Percentiles rank a stretch among this genome's conserved stretches.
These are phyloP conservation scores for Aspergillus sp. DNA, from an alignment of 2,329 filamentous ascomycete species.

Conservation along the genomic window DNA sequence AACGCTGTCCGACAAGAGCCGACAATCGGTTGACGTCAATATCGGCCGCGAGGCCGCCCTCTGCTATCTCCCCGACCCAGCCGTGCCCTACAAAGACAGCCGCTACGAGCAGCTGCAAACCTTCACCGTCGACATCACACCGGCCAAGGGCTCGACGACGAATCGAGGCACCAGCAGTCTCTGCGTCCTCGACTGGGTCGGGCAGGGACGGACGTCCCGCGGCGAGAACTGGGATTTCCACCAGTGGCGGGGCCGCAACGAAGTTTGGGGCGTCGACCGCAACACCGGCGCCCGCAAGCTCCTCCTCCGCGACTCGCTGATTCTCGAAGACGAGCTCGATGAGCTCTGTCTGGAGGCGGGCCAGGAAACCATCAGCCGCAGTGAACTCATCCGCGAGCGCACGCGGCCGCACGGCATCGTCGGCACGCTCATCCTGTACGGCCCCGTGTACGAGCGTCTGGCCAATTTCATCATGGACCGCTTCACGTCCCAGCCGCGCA, in stretches of 20 bases:
- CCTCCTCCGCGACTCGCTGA: constrained; percentile 80
- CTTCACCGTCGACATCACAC: constrained; percentile 59
- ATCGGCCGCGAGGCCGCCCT: constrained; percentile 52
- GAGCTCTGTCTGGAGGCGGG: constrained; percentile 32
- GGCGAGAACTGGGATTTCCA: constrained; percentile 87
- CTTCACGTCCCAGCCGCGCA: constrained; percentile 74
- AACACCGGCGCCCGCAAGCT: constrained; percentile 54
- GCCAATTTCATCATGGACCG: constrained; percentile 75
- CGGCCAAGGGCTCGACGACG: constrained; percentile 29
- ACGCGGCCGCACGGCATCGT: constrained; percentile 77
- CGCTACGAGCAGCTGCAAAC: constrained; percentile 81
- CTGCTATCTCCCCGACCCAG: constrained; percentile 79
- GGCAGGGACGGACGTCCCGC: constrained; percentile 76
- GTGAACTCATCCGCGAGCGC: constrained; percentile 46
- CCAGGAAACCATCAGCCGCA: constrained; percentile 13
- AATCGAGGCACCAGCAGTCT: constrained; percentile 51
- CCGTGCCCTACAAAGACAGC: constrained; percentile 84
- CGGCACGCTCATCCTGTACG: constrained; percentile 81
- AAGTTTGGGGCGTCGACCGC: constrained; percentile 55
- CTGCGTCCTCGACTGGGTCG: constrained; percentile 92
- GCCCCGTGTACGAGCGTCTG: constrained; percentile 64
- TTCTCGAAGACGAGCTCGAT: constrained; percentile 61
- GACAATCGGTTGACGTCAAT: constrained; percentile 50
- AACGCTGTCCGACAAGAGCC: constrained; percentile 38
- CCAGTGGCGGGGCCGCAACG: constrained; percentile 79